Evolutionary conservation across 441 rosid genomes (phyloP).

Genomic region (Metrosideros polymorpha): DNA sequence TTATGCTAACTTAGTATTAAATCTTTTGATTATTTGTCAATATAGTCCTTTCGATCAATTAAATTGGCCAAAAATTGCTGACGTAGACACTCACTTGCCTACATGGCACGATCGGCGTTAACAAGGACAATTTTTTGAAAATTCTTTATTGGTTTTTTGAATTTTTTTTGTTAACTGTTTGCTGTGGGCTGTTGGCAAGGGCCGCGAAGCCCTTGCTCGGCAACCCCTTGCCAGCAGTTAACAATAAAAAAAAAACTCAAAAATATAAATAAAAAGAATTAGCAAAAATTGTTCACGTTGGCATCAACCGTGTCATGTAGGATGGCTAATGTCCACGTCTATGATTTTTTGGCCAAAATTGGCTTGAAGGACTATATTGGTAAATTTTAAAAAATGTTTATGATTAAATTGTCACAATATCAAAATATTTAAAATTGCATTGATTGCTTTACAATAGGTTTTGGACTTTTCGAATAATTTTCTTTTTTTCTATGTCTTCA

Average conservation of each 20-base stretch:
- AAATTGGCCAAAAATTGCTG: neutral
- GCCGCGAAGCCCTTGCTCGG: too few relatives aligned
- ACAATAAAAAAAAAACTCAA: neutral
- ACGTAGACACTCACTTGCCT: rapidly evolving
- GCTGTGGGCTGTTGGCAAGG: neutral
- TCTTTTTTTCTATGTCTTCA: neutral
- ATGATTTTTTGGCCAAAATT: neutral
- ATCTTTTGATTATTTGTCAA: neutral
- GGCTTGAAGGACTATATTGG: too few relatives aligned
- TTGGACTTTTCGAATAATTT: too few relatives aligned
- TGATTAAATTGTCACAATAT: too few relatives aligned
- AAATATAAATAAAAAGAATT: neutral
- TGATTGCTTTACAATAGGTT: too few relatives aligned
- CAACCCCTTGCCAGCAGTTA: rapidly evolving
- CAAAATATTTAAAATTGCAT: neutral
- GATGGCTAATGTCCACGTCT: neutral
- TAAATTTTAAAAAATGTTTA: too few relatives aligned
- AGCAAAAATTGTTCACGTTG: neutral
- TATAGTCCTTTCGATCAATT: rapidly evolving
- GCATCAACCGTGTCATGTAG: rapidly evolving
- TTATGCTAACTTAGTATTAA: neutral
- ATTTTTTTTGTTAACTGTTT: neutral
- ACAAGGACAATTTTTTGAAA: rapidly evolving
- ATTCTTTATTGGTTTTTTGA: neutral
- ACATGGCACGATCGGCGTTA: rapidly evolving